Conservation (phyloP, 345 rosid species). For the Melaleuca alternifolia region DNA sequence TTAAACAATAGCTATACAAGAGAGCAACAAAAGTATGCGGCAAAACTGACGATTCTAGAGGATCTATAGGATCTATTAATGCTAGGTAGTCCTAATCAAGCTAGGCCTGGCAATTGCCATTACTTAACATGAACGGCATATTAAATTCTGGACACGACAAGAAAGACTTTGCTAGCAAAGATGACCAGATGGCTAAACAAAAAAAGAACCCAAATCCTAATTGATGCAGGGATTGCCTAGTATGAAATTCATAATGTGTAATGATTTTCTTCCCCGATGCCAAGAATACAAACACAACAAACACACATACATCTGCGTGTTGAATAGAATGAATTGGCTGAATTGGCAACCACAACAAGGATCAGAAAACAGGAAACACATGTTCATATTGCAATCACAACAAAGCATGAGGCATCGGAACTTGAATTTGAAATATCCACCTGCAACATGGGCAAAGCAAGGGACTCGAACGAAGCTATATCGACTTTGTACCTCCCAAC, state of each 20-base stretch:
- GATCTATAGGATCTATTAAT: not conserved
- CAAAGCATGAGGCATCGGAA: not conserved
- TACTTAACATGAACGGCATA: not conserved
- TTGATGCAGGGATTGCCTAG: not conserved
- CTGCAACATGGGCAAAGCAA: constrained; percentile 70
- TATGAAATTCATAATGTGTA: not conserved
- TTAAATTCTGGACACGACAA: not conserved
- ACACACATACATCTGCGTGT: not conserved
- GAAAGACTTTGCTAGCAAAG: not conserved
- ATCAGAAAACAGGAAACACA: not conserved
- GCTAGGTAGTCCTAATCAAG: not conserved
- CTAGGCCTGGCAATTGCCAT: not conserved
- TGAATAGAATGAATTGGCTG: not conserved
- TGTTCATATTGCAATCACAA: not conserved
- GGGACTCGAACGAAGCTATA: constrained; percentile 48
- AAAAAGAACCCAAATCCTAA: not conserved
- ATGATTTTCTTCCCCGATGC: not conserved
- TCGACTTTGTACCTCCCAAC: constrained; percentile 73
- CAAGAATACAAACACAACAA: not conserved
- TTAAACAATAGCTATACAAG: not conserved
- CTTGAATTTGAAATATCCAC: constrained; percentile 2
- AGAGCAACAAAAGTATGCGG: not conserved
- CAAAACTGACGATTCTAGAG: not conserved
- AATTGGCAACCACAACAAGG: not conserved
- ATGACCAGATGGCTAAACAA: not conserved